Evolutionary conservation across 495 filamentous ascomycete genomes (phyloP), one percentile per base, ranked within the genome.

Genomic region (Penicillium taxi): DNA sequence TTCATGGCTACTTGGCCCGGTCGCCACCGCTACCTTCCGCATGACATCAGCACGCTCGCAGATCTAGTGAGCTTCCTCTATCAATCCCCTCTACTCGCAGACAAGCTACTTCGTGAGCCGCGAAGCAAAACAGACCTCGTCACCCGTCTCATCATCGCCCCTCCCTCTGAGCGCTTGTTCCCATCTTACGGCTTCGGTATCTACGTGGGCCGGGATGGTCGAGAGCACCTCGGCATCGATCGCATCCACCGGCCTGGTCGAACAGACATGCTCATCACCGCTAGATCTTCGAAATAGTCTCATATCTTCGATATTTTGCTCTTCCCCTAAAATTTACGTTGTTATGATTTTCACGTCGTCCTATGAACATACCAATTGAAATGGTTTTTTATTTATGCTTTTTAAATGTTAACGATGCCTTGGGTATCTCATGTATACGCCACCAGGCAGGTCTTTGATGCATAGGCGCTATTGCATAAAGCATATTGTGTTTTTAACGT

Each of bases 51-150:
- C 28, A 84, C 74, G 24, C 59, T 93, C 1, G 82, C 80, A 2
- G 84, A 90, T 57, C 67, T 85, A n/a, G 67, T 89, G 41, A 78
- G 74, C 50, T 88, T 84, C 45, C 59, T 90, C 24, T 81, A 81
- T 34, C 74, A 74, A 44, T 81, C 78, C 24, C 75, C 76, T 7
- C 60, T 93, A 11, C 56, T 86, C 1, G 67, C 71, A 3, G 86
- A 91, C 39, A 67, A 75, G 23, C 67, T 79, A 0, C 82, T 93
- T 37, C 60, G 63, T 4, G 70, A 75, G 27, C 72, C 74, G 3
- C 58, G 59, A 12, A 79, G 65, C 27, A 81, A 78, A 47, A 67
- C 66, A 0, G 79, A 81, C 32, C 66, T 86, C 3, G 75, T 78
- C 1, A 78, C 78, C 0, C 64, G 79, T 15, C 51, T 84, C 21